Conservation (phyloP, 106 monocot genomes). For the Apostasia shenzhenica region DNA sequence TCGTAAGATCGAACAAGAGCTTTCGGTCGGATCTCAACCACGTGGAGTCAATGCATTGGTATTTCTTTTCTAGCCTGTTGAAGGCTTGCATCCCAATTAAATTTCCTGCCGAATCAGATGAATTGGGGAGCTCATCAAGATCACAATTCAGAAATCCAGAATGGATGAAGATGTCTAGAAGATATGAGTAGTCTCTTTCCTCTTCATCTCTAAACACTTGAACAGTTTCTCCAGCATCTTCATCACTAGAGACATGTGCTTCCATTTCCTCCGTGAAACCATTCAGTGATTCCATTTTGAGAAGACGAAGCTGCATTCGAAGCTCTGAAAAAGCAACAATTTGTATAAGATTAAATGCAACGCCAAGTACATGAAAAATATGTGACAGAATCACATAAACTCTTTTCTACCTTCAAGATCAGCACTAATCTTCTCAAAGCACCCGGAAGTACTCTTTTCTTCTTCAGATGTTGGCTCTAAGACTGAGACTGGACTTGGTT, state of each 20-base stretch:
- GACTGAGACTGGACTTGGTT: constrained; percentile 61
- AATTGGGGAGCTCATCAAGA: constrained; percentile 18
- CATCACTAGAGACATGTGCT: constrained; percentile 22
- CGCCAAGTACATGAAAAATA: background rate
- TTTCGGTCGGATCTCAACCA: constrained; percentile 71
- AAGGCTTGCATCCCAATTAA: constrained; percentile 32
- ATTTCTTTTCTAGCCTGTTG: constrained; percentile 69
- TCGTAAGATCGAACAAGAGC: constrained; percentile 73
- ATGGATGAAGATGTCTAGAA: constrained; percentile 56
- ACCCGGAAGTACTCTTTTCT: constrained; percentile 33
- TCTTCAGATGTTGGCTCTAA: constrained; percentile 43
- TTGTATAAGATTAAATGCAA: too few relatives aligned
- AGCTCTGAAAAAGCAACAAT: constrained; percentile 32
- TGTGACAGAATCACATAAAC: too few relatives aligned
- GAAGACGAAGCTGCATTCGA: constrained; percentile 57
- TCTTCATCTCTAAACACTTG: constrained; percentile 39
- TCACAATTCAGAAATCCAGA: constrained; percentile 25
- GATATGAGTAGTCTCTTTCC: constrained; percentile 68
- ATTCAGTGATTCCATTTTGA: constrained; percentile 34
- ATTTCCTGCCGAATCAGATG: constrained; percentile 13
- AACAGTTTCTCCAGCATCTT: constrained; percentile 23
- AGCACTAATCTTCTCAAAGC: constrained; percentile 63
- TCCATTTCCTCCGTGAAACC: constrained; percentile 16
- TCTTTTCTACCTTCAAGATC: constrained; percentile 58
- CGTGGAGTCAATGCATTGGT: constrained; percentile 8